Conservation (phyloP, 495 filamentous ascomycete genomes). For the Aspergillus diversus region DNA sequence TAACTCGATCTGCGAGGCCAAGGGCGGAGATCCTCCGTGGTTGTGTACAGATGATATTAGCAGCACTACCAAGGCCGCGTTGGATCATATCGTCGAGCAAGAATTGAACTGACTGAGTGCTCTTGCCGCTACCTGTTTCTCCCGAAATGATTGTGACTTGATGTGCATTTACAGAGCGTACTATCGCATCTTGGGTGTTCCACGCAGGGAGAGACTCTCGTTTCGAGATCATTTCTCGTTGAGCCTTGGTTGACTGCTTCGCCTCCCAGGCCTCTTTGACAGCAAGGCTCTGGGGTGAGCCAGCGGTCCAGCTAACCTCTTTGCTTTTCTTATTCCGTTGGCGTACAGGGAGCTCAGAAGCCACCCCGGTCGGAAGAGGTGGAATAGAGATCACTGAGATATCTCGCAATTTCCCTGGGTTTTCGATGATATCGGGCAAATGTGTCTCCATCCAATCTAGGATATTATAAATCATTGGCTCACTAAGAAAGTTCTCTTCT, state of each 20-base stretch:
- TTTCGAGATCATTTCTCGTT: slow-evolving; percentile 70
- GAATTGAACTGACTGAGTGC: slow-evolving; percentile 96
- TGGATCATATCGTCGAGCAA: slow-evolving; percentile 89
- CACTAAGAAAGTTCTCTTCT: slow-evolving; percentile 67
- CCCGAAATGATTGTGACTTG: slow-evolving; percentile 96
- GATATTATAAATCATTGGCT: slow-evolving; percentile 86
- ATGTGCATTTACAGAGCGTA: slow-evolving; percentile 68
- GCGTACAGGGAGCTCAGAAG: slow-evolving; percentile 48
- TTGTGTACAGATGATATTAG: slow-evolving; percentile 96
- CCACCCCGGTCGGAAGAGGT: slow-evolving; percentile 27
- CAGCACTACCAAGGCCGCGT: slow-evolving; percentile 68
- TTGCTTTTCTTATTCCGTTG: slow-evolving; percentile 50
- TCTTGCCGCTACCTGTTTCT: slow-evolving; percentile 96
- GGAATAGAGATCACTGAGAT: slow-evolving; percentile 66
- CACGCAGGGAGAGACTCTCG: slow-evolving; percentile 84
- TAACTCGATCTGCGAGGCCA: slow-evolving; percentile 90
- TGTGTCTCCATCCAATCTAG: slow-evolving; percentile 88
- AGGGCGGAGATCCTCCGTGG: slow-evolving; percentile 93
- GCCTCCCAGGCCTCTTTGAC: slow-evolving; percentile 56
- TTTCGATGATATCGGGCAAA: slow-evolving; percentile 73
- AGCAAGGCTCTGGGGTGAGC: slow-evolving; percentile 42
- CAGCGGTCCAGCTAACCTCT: slow-evolving; percentile 42
- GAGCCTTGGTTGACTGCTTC: slow-evolving; percentile 57
- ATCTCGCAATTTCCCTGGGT: slow-evolving; percentile 79
- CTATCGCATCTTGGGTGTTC: slow-evolving; percentile 75